Base-by-base conservation (phyloP, 2,329 filamentous ascomycete species). In the Claviceps humidiphila region DNA sequence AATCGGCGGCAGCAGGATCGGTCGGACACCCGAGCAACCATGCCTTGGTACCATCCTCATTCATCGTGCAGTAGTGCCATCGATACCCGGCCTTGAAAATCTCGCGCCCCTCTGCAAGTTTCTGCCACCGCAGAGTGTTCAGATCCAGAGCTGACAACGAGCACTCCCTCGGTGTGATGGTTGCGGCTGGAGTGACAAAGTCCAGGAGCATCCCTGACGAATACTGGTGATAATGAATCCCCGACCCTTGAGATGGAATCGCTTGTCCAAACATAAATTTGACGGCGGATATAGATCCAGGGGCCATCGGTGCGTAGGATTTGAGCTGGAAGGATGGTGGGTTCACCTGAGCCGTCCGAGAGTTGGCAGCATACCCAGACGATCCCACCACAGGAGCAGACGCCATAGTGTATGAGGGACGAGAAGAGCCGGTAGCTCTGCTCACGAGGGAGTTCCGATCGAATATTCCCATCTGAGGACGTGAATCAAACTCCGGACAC, bases 21-120 rank as follows among this genome's bases (percentile, higher is more conserved):
- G 87, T 84, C 2, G 87, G 87, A 61, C 89, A 96, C 8, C 93
- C 93, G n/a, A 98, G 76, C 24, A 98, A 74, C 90, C 93, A 98
- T 7, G 89, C 93, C 64, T 95, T 95, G 6, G 93, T 96, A 5
- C 91, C 91, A 60, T 95, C 88, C 55, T 93, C 84, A 64, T 96
- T 94, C 69, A 96, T 86, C 3, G 89, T 95, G 66, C 93, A 97
- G 65, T 98, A 98, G 66, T 97, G 91, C 93, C 93, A 98, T 54
- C 91, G 82, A 66, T 93, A 97, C n/a, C 86, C 88, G 0, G 82
- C 74, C 59, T 87, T 87, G 70, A 96, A 98, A 38, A 98, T 84
- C 64, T 98, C 93, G 49, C 88, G 85, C 3, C 93, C 93, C 62
- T 96, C 91, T 1, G 91, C 93, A 17, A 98, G 75, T 64, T 90